Conservation (phyloP, 768 basidiomycete genomes). For the Leucocoprinus birnbaumii region DNA sequence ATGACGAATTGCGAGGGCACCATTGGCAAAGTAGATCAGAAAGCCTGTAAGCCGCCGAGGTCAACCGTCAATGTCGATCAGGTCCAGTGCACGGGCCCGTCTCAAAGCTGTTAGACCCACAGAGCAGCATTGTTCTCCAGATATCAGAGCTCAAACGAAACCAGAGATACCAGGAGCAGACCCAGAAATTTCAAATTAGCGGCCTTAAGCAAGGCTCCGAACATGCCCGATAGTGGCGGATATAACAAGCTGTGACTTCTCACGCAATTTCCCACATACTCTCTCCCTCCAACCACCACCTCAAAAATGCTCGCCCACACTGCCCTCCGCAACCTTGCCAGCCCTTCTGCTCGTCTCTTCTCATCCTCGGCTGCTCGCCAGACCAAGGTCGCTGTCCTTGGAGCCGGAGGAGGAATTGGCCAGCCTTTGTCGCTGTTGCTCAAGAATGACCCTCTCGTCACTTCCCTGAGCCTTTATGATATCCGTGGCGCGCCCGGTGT, state of each 20-base stretch:
- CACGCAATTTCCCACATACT: conserved; percentile 9
- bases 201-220: conserved; percentile 13
- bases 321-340: conserved; percentile 53
- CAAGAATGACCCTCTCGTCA: conserved; percentile 90
- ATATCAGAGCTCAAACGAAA: neutral
- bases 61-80: conserved; percentile 64
- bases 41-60: conserved; percentile 81
- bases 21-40: conserved; percentile 84
- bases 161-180: conserved; percentile 14
- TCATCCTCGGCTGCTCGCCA: conserved; percentile 69
- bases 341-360: conserved; percentile 61
- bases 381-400: conserved; percentile 93
- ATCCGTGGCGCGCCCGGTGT: conserved; percentile 96
- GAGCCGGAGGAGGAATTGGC: conserved; percentile 98
- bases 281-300: conserved; percentile 19
- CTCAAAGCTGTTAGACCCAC: conserved; percentile 75
- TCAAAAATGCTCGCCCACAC: conserved; percentile 58
- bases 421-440: conserved; percentile 94
- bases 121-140: conserved; percentile 79
- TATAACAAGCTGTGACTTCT: neutral
- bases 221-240: neutral
- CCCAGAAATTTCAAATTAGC: conserved; percentile 18
- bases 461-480: conserved; percentile 85
- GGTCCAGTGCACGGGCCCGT: conserved; percentile 56
- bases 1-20: conserved; percentile 34